These are phyloP conservation scores for Leishmania major DNA, from an alignment of 208 protist genomes.

Conservation along the genomic window DNA sequence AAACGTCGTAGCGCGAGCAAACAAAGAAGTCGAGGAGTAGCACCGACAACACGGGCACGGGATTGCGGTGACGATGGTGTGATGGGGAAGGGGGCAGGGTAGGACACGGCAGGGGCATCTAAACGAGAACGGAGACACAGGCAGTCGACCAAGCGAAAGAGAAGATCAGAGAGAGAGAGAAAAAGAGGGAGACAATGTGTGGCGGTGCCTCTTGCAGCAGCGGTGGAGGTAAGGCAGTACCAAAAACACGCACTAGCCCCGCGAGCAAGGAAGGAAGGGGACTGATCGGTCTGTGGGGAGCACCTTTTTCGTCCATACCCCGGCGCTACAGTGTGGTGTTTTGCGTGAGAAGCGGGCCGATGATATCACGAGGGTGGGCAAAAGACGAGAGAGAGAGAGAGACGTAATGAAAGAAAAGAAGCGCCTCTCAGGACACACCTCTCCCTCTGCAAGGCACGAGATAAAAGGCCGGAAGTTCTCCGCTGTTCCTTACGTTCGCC, in stretches of 20 bases:
- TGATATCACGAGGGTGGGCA: background rate
- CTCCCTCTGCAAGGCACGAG: background rate
- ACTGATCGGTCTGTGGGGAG: background rate
- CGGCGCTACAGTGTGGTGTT: background rate
- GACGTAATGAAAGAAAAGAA: background rate
- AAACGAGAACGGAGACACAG: background rate
- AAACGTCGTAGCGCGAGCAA: background rate
- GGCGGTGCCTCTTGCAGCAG: background rate
- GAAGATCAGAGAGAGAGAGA: background rate
- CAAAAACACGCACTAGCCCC: background rate
- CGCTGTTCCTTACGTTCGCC: background rate
- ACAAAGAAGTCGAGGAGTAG: background rate
- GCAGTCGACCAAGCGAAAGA: background rate
- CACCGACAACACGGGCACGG: background rate
- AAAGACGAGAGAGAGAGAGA: background rate
- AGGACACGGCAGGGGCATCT: background rate
- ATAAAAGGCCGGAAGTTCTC: background rate
- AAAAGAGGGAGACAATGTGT: background rate
- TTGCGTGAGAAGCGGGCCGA: background rate
- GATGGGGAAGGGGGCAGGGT: background rate
- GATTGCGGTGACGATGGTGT: background rate
- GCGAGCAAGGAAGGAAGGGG: background rate
- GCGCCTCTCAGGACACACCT: background rate
- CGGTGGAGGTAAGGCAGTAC: background rate
- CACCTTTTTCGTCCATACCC: background rate